These are phyloP conservation scores for Grifola frondosa DNA, from an alignment of 1,284 basidiomycete genomes.

Conservation along the genomic window DNA sequence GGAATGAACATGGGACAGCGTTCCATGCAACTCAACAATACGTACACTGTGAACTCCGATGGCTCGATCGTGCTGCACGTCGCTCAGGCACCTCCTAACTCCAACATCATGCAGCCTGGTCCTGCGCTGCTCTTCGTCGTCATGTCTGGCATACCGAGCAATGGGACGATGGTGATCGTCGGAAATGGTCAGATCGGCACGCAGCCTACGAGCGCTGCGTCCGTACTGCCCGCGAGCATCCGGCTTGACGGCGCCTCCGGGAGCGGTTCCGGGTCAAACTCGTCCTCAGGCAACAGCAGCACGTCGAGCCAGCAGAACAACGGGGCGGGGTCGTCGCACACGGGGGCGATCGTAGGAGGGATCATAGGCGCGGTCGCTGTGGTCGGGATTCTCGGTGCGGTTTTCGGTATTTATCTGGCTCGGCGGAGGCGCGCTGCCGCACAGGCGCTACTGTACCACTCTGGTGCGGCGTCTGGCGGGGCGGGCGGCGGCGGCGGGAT, in stretches of 20 bases:
- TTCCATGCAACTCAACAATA: conserved; percentile 73
- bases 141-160: conserved; percentile 83
- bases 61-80: conserved; percentile 77
- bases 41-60: conserved; percentile 78
- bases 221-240: conserved; percentile 54
- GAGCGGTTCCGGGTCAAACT: conserved; percentile 22
- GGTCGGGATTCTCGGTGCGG: conserved; percentile 48
- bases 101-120: conserved; percentile 84
- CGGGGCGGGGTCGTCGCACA: conserved; percentile 31
- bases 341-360: conserved; percentile 48
- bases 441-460: conserved; percentile 26
- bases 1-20: conserved; percentile 94
- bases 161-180: conserved; percentile 72
- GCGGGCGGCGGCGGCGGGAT: conserved; percentile 28
- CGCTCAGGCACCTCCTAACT: conserved; percentile 77
- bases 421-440: conserved; percentile 45
- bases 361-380: conserved; percentile 50
- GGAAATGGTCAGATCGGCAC: conserved; percentile 77
- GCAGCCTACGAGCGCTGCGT: conserved; percentile 52
- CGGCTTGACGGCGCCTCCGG: conserved; percentile 38
- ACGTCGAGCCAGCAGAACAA: conserved; percentile 15
- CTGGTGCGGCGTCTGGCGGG: conserved; percentile 32
- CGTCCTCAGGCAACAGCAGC: no score
- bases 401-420: conserved; percentile 45
- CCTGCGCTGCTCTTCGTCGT: conserved; percentile 82